phyloP scores from a whole-genome alignment of 306 rosid genomes.

The Castanopsis chinensis region DNA sequence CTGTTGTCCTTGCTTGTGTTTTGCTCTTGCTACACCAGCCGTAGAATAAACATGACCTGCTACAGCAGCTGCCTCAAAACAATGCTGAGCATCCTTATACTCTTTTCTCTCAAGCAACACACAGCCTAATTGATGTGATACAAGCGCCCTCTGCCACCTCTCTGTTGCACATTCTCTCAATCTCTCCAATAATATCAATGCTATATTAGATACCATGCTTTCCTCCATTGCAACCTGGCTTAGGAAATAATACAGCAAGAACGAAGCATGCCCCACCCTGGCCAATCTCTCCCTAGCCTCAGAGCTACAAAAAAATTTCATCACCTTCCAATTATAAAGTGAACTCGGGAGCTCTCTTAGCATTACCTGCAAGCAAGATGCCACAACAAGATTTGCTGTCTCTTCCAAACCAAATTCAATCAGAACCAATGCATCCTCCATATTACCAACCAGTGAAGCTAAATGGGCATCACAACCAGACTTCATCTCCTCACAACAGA shows the following conservation, averaged over 20 bases:
- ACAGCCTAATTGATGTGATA: conserved; percentile 70
- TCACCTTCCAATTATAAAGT: conserved; percentile 41
- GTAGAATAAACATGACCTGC: conserved; percentile 70
- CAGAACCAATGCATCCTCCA: conserved; percentile 66
- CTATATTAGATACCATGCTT: conserved; percentile 54
- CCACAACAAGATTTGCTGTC: conserved; percentile 60
- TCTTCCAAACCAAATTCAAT: conserved; percentile 80
- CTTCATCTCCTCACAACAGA: conserved; percentile 80
- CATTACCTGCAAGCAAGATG: conserved; percentile 66
- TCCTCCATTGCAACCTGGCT: conserved; percentile 79
- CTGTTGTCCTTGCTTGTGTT: conserved; percentile 67
- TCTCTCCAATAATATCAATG: conserved; percentile 68
- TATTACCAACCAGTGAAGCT: conserved; percentile 46
- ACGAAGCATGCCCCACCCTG: conserved; percentile 49
- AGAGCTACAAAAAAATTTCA: conserved; percentile 45
- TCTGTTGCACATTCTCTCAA: conserved; percentile 52
- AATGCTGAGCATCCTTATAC: conserved; percentile 48
- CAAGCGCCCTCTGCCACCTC: conserved; percentile 69
- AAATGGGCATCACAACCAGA: conserved; percentile 61
- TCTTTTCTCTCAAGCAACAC: conserved; percentile 64
- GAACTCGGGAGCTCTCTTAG: conserved; percentile 68
- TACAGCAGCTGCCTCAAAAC: conserved; percentile 61
- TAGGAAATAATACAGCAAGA: conserved; percentile 68
- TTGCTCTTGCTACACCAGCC: conserved; percentile 74
- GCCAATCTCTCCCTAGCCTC: conserved; percentile 55